These are phyloP conservation scores for Achaetomium macrosporum DNA, from an alignment of 2,329 filamentous ascomycete genomes.

Conservation along the genomic window DNA sequence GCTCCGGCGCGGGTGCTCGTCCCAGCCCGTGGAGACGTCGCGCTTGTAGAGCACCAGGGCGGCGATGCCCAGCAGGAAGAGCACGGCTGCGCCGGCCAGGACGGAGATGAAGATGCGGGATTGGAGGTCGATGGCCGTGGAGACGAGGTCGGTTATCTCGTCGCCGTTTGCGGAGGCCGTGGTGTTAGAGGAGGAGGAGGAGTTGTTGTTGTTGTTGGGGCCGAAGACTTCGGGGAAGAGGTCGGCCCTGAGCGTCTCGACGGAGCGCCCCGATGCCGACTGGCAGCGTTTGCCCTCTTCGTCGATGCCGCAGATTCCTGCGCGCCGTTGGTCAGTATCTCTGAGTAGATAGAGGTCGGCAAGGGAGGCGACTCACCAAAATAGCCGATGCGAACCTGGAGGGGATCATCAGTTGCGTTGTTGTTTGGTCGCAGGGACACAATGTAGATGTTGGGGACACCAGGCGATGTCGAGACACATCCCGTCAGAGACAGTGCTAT, in stretches of 20 bases:
- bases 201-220: constrained; percentile 4
- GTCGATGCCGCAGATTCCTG: constrained; percentile 23
- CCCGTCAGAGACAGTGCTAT: constrained; percentile 23
- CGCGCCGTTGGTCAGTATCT: background rate
- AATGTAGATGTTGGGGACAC: constrained; percentile 25
- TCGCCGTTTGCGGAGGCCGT: background rate
- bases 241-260: constrained; percentile 14
- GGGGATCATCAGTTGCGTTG: constrained; percentile 11
- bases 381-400: constrained; percentile 25
- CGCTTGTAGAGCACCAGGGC: constrained; percentile 19
- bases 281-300: constrained; percentile 19
- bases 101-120: constrained; percentile 20
- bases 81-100: constrained; percentile 19
- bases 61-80: constrained; percentile 19
- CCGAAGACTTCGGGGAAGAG: constrained; percentile 19
- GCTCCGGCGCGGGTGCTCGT: constrained; percentile 12
- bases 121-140: constrained; percentile 23
- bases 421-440: constrained; percentile 20
- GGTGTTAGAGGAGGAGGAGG: background rate
- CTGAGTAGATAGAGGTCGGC: background rate
- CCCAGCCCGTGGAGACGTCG: constrained; percentile 10
- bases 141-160: constrained; percentile 17
- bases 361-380: constrained; percentile 10
- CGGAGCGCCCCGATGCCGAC: constrained; percentile 14
- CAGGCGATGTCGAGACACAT: constrained; percentile 24